Evolutionary conservation across 2,329 filamentous ascomycete species (phyloP).

Genomic region (Ophiostoma piceae): DNA sequence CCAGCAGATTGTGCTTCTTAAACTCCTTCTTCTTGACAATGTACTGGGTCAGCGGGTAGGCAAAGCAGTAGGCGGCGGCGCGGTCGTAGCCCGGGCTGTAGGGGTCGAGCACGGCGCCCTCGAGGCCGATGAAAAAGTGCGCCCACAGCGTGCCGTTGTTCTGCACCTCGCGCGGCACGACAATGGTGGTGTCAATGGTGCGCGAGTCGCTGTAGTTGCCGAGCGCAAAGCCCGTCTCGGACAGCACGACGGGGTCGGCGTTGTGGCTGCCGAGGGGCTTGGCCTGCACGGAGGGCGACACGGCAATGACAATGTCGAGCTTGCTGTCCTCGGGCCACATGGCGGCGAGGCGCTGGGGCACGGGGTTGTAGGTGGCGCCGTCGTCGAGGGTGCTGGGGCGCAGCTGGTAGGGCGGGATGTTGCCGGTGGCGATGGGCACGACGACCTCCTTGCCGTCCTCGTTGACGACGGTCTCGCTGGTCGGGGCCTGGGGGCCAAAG

Average conservation of each 20-base stretch:
- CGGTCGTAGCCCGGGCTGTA: slow-evolving; percentile 65
- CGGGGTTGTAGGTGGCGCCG: slow-evolving; percentile 56
- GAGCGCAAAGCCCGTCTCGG: slow-evolving; percentile 74
- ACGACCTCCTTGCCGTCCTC: slow-evolving; percentile 49
- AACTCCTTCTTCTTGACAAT: slow-evolving; percentile 82
- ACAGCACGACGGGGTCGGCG: slow-evolving; percentile 64
- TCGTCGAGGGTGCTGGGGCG: slow-evolving; percentile 57
- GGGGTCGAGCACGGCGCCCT: slow-evolving; percentile 73
- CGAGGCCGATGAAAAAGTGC: slow-evolving; percentile 82
- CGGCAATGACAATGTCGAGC: slow-evolving; percentile 78
- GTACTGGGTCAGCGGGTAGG: slow-evolving; percentile 81
- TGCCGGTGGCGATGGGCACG: slow-evolving; percentile 49
- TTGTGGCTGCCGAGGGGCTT: slow-evolving; percentile 61
- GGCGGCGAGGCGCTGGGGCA: slow-evolving; percentile 70
- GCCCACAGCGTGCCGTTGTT: slow-evolving; percentile 91
- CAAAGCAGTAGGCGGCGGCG: slow-evolving; percentile 73
- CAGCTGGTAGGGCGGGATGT: slow-evolving; percentile 59
- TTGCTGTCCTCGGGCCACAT: slow-evolving; percentile 79
- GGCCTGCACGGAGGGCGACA: slow-evolving; percentile 69
- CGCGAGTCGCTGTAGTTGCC: slow-evolving; percentile 76
- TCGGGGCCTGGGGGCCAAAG: slow-evolving; percentile 40
- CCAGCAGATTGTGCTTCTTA: slow-evolving; percentile 85
- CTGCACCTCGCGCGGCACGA: slow-evolving; percentile 73
- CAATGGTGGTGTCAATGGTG: slow-evolving; percentile 69
- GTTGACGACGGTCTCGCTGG: slow-evolving; percentile 42